phyloP scores from a whole-genome alignment of 2,329 filamentous ascomycete species.

The Xylariaceae sp. region DNA sequence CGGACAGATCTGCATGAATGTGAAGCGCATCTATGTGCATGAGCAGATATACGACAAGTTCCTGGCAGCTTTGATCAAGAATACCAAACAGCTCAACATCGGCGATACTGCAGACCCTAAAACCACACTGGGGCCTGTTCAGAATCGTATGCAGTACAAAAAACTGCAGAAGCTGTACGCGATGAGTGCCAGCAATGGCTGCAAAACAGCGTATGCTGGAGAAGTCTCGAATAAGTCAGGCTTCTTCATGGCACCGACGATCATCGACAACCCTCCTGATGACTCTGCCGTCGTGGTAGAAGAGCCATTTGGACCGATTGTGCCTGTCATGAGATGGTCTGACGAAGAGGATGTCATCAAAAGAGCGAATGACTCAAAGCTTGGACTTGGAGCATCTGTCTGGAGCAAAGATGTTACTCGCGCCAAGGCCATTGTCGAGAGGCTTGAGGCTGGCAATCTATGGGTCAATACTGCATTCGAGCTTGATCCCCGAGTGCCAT shows the following conservation, averaged over 20 bases:
- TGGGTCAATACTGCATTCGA: slow-evolving; percentile 48
- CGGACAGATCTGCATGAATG: slow-evolving; percentile 49
- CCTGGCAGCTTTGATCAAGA: slow-evolving; percentile 39
- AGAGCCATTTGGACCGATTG: slow-evolving; percentile 33
- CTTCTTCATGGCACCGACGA: slow-evolving; percentile 19
- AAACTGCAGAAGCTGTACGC: slow-evolving; percentile 19
- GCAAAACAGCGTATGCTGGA: slow-evolving; percentile 16
- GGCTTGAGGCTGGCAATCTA: slow-evolving; percentile 50
- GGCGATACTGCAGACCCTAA: not conserved
- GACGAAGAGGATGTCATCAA: slow-evolving; percentile 42
- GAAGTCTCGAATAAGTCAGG: slow-evolving; percentile 2
- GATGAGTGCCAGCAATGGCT: slow-evolving; percentile 17
- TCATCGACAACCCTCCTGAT: slow-evolving; percentile 24
- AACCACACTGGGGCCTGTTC: slow-evolving; percentile 13
- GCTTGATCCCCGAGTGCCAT: slow-evolving; percentile 35
- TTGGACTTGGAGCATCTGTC: slow-evolving; percentile 49
- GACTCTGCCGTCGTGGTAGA: slow-evolving; percentile 18
- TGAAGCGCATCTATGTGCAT: slow-evolving; percentile 55
- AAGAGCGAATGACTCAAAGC: slow-evolving; percentile 44
- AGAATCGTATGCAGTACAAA: slow-evolving; percentile 23
- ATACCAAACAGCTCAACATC: slow-evolving; percentile 9
- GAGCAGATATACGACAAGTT: slow-evolving; percentile 43
- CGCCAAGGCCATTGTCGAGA: slow-evolving; percentile 41
- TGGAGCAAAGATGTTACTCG: slow-evolving; percentile 45
- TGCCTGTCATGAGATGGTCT: slow-evolving; percentile 39